These are phyloP conservation scores for Tetraselmis striata DNA, from an alignment of 139 green algal genomes.

Conservation along the genomic window DNA sequence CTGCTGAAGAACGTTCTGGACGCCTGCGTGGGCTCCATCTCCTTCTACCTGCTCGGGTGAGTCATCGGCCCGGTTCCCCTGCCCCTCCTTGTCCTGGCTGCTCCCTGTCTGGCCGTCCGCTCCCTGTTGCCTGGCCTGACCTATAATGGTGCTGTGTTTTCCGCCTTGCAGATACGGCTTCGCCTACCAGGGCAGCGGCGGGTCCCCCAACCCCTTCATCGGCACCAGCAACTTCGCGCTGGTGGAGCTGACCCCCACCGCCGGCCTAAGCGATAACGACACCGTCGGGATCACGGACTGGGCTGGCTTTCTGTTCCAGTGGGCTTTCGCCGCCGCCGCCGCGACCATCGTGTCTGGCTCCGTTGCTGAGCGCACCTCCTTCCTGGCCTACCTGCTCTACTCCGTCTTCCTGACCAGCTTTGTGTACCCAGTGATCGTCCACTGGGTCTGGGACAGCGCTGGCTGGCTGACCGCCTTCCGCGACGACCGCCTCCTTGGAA, in stretches of 20 bases:
- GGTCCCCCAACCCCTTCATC: conserved; percentile 43
- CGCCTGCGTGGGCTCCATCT: conserved; percentile 54
- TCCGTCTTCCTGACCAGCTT: conserved; percentile 47
- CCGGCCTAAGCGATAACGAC: not conserved
- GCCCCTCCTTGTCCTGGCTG: not conserved
- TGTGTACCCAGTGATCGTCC: conserved; percentile 57
- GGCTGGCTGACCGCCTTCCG: conserved; percentile 52
- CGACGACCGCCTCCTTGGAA: not conserved
- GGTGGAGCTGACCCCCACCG: conserved; percentile 2
- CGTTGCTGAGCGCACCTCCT: conserved; percentile 46
- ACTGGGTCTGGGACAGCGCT: conserved; percentile 51
- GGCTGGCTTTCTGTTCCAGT: conserved; percentile 6
- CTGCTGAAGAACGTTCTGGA: conserved; percentile 82
- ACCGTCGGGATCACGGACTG: not conserved
- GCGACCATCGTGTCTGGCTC: conserved; percentile 55
- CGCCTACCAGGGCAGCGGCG: conserved; percentile 36
- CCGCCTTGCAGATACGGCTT: conserved; percentile 51
- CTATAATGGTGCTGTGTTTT: conserved; percentile 13
- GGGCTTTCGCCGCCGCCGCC: conserved; percentile 44
- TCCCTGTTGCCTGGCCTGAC: not conserved
- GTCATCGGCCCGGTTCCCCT: not conserved
- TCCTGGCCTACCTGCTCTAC: conserved; percentile 44
- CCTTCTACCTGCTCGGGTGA: conserved; percentile 55
- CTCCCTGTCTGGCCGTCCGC: not conserved
- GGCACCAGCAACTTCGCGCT: conserved; percentile 37